Evolutionary conservation across 192 early-diverging fungal species (phyloP), one percentile per base, ranked within the genome.

Genomic region (Coemansia sp.): DNA sequence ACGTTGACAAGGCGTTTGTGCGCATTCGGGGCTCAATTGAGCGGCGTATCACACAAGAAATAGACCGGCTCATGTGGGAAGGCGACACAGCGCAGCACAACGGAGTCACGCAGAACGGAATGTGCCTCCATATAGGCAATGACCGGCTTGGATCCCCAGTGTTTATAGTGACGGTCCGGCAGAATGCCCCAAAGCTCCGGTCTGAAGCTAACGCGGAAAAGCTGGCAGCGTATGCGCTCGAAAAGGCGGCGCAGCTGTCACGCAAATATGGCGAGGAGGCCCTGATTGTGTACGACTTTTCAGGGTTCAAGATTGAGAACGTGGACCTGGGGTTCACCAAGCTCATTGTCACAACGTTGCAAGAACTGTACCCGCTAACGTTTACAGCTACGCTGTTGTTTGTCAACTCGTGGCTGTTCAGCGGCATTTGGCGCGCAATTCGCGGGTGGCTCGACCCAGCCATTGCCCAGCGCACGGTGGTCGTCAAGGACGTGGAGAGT

Each of bases 321-420:
- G 85, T 93, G 62, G 92, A 94, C 61, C 83, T 82, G 50, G 76
- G 75, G 3, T 88, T 90, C 54, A 80, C 92, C 41, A 92, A 92
- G 67, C 87, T 92, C 54, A 76, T 96, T 17, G 68, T 94, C 21
- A 83, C 74, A 8, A 86, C 84, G 59, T 86, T 94, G 65, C 86
- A 91, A 68, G 87, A 87, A 37, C 89, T 91, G 57, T 96, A 96
- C 61, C 94, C 94, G 10, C 93, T 95, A 65, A 83, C 85, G 10
- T 77, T 94, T 5, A 88, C 85, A 23, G 69, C 76, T 0, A 87
- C 84, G n/a, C 76, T 94, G 35, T 75, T 95, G 25, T 88, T 90
- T 57, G 87, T 88, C 56, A 90, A 92, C 14, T 94, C 94, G 39
- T 97, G 93, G 90, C 82, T 95, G 53, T 96, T 96, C 59, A 80